Evolutionary conservation across 179 eudicot species (phyloP), one percentile per base, ranked within the genome.

Genomic region (Camellia oleifera): DNA sequence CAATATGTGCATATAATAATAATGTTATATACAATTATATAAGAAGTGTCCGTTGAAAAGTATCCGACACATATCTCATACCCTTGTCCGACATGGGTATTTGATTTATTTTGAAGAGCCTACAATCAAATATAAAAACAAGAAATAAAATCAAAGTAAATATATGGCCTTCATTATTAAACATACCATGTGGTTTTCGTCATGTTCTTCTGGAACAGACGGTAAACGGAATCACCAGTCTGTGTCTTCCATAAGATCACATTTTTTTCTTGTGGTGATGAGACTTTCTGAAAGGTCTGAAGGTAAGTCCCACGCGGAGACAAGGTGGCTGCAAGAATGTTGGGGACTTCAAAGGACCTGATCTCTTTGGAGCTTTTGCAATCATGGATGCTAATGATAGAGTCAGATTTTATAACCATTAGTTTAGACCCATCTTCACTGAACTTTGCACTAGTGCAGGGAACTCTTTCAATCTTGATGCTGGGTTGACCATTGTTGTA

Each of bases 291-390:
- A 88, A 91, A 94, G 42, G 97, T 95, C 85, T 94, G 99, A 74
- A 95, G 85, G 75, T 90, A 94, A 77, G 92, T 91, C 75, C 99
- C 99, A 79, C 87, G 46, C 2, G 99, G 97, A 4, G 99, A 95
- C 74, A 95, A 79, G 64, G 85, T 72, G 40, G 91, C 90, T 65
- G 91, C 96, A 72, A 83, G 85, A 78, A 92, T 78, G 78, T 89
- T 84, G 3, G 91, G 91, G 57, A 92, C 80, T 82, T 89, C 82
- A 80, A 94, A 84, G 32, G 93, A 86, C 82, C 87, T 89, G 18
- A 87, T 86, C 86, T 92, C 94, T 60, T 79, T 81, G 76, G 80
- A 91, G 68, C 83, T 91, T 77, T 83, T 92, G 85, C 90, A 88
- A 77, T 92, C 97, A 72, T 82, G 91, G 53, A 95, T 85, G 81